Percentiles rank a stretch among this genome's conserved stretches.
These are phyloP conservation scores for Cytospora piceae DNA, from an alignment of 2,329 filamentous ascomycete species.

Conservation along the genomic window DNA sequence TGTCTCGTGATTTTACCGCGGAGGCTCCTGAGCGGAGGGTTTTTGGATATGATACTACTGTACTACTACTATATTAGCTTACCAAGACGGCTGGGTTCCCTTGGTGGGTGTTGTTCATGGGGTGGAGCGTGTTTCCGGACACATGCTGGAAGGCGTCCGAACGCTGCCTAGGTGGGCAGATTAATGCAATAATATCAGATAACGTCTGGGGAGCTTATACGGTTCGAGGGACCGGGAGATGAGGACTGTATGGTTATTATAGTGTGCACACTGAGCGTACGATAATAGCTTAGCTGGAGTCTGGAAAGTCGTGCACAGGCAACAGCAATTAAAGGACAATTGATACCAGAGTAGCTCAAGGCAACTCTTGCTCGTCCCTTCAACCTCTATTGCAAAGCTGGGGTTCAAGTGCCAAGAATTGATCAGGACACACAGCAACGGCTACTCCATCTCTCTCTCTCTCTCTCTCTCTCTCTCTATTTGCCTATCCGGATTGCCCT, in stretches of 20 bases:
- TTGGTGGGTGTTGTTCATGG: not conserved
- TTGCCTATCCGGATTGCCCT: too few relatives aligned
- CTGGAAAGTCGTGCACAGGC: not conserved
- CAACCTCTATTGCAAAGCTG: too few relatives aligned
- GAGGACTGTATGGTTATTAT: not conserved
- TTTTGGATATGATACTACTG: not conserved
- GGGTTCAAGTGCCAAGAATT: too few relatives aligned
- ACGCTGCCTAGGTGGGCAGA: not conserved
- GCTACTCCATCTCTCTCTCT: too few relatives aligned
- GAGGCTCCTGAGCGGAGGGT: not conserved
- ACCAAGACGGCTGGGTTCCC: not conserved
- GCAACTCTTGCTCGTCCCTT: too few relatives aligned
- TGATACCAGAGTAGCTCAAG: not conserved
- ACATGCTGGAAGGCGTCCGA: not conserved
- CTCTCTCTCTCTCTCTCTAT: too few relatives aligned
- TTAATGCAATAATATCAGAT: not conserved
- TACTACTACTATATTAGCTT: slow-evolving; percentile 5
- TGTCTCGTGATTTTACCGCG: not conserved
- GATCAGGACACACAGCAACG: too few relatives aligned
- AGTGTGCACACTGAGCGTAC: not conserved
- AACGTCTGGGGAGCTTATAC: not conserved
- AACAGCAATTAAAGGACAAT: not conserved
- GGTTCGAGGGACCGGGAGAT: not conserved
- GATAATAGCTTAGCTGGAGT: not conserved
- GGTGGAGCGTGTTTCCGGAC: not conserved